Evolutionary conservation across 2,329 filamentous ascomycete genomes (phyloP).

Genomic region (Cordyceps farinosa): DNA sequence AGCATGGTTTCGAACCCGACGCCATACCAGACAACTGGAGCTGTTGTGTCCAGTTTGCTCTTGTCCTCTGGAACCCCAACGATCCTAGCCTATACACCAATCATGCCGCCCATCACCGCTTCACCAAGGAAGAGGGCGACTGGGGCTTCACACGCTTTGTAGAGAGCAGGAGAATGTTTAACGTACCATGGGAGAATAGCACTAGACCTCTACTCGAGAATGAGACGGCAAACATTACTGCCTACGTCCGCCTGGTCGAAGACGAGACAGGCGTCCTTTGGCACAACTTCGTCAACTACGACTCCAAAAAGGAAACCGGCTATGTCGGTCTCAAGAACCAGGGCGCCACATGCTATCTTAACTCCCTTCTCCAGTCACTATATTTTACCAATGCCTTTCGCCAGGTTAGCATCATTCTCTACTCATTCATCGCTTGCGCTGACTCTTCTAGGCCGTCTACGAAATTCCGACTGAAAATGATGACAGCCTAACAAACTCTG

Average conservation of each 20-base stretch:
- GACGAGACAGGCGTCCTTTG: slow-evolving; percentile 86
- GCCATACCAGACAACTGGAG: slow-evolving; percentile 89
- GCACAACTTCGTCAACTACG: slow-evolving; percentile 92
- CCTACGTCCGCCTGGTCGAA: slow-evolving; percentile 76
- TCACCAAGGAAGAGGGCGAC: slow-evolving; percentile 93
- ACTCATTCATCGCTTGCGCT: slow-evolving; percentile 18
- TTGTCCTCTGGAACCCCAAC: slow-evolving; percentile 91
- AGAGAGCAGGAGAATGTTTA: slow-evolving; percentile 82
- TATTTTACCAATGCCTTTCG: slow-evolving; percentile 92
- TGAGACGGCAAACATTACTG: slow-evolving; percentile 74
- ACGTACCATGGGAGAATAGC: slow-evolving; percentile 67
- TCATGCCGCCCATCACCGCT: slow-evolving; percentile 86
- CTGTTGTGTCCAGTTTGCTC: slow-evolving; percentile 90
- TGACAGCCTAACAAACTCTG: slow-evolving; percentile 77
- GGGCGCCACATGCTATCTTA: slow-evolving; percentile 86
- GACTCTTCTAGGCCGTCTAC: slow-evolving; percentile 70
- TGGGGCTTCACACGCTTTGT: slow-evolving; percentile 99
- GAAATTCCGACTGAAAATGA: slow-evolving; percentile 91
- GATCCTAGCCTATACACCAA: slow-evolving; percentile 83
- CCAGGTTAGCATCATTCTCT: slow-evolving; percentile 54
- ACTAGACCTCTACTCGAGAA: slow-evolving; percentile 72
- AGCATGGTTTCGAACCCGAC: slow-evolving; percentile 79
- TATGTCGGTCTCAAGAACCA: slow-evolving; percentile 97
- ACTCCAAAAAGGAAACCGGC: slow-evolving; percentile 98
- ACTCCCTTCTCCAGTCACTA: slow-evolving; percentile 77